These are phyloP conservation scores for Neurospora sp. DNA, from an alignment of 495 filamentous ascomycete species.

Conservation along the genomic window DNA sequence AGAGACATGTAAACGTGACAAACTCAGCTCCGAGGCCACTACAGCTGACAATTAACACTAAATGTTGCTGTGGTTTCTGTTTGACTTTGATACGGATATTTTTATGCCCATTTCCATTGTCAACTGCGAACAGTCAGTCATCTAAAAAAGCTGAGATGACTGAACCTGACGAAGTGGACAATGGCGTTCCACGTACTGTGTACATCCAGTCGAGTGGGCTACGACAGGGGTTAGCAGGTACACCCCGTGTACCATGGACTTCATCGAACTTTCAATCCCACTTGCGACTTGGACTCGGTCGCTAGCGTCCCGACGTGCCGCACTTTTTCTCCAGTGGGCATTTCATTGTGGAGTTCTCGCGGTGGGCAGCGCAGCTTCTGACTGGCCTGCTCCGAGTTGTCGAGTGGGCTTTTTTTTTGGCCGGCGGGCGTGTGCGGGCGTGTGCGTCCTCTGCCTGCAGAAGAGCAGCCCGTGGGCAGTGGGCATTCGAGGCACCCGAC, in stretches of 20 bases:
- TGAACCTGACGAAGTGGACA: background rate
- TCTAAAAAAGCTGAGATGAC: background rate
- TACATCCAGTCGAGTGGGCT: background rate
- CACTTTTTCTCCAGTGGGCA: background rate
- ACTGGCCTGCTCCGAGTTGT: background rate
- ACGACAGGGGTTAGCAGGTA: background rate
- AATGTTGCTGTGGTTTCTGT: background rate
- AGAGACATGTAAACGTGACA: background rate
- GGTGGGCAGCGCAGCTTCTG: background rate
- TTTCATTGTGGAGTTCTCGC: background rate
- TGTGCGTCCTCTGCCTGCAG: constrained; percentile 3
- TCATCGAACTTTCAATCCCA: background rate
- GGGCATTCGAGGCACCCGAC: background rate
- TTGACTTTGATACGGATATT: background rate
- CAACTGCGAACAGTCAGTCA: background rate
- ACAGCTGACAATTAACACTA: background rate
- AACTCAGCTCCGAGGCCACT: background rate
- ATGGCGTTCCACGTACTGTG: background rate
- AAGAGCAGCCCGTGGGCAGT: background rate
- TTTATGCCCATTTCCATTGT: background rate
- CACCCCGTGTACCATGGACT: background rate
- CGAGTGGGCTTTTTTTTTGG: background rate
- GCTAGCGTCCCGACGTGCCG: background rate
- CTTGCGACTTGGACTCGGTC: background rate
- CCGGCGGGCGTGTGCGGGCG: background rate